These are phyloP conservation scores for Lepidium didymum DNA, from an alignment of 345 rosid genomes.

Conservation along the genomic window DNA sequence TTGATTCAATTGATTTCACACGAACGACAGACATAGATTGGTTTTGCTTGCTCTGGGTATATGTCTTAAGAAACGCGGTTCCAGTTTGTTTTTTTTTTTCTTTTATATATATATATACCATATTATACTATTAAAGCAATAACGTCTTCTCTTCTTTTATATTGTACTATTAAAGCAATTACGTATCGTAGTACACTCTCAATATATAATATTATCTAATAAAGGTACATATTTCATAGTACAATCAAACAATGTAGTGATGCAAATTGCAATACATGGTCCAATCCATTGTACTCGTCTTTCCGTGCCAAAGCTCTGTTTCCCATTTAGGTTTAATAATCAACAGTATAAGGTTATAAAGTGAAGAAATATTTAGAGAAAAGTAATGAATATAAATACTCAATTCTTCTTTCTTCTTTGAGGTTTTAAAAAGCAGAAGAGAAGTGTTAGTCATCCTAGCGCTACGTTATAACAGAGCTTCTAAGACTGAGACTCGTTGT, in stretches of 20 bases:
- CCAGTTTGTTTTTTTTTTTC: background rate
- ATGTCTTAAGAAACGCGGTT: slow-evolving; percentile 14
- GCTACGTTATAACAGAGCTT: background rate
- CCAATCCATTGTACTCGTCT: background rate
- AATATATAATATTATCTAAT: too few species aligned
- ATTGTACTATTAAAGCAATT: background rate
- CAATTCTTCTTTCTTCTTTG: too few species aligned
- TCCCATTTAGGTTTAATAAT: too few species aligned
- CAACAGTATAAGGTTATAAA: too few species aligned
- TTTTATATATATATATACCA: background rate
- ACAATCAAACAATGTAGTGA: too few species aligned
- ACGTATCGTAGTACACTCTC: background rate
- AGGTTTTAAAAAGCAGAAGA: too few species aligned
- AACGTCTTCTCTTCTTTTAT: background rate
- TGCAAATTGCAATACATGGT: background rate
- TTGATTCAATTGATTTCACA: slow-evolving; percentile 27
- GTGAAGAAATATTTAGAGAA: too few species aligned
- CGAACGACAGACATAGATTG: slow-evolving; percentile 18
- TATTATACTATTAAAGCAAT: slow-evolving; percentile 16
- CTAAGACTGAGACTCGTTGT: too few species aligned
- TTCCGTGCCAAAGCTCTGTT: background rate
- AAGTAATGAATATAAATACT: too few species aligned
- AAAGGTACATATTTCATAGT: too few species aligned
- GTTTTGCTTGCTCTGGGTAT: slow-evolving; percentile 29
- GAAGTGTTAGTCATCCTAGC: background rate